Evolutionary conservation across 2,329 filamentous ascomycete species (phyloP).

Genomic region (Arthrobotrys pseudoclavata): DNA sequence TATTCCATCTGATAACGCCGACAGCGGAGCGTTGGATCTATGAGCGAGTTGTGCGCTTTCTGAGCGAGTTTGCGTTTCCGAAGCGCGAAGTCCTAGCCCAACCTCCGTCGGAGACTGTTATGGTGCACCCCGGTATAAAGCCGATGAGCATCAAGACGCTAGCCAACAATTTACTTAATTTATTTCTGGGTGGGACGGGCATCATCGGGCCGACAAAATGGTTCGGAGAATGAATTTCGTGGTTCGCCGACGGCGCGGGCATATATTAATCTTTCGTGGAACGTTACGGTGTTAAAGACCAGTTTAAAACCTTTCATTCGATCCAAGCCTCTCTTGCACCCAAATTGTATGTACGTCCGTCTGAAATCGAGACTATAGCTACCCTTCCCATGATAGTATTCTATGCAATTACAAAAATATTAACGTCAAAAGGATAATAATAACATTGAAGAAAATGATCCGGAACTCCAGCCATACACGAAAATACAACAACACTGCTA

Average conservation of each 20-base stretch:
- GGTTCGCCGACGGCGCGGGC: neutral
- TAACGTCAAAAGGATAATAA: neutral
- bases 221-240: neutral
- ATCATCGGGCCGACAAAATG: constrained; percentile 1
- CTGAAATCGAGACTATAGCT: no score
- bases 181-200: neutral
- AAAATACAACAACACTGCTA: no score
- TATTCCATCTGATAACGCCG: constrained; percentile 15
- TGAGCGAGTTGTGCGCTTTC: neutral
- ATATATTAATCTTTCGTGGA: neutral
- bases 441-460: no score
- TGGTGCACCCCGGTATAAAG: neutral
- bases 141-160: constrained; percentile 2
- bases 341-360: no score
- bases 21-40: constrained; percentile 6
- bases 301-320: neutral
- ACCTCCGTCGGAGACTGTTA: neutral
- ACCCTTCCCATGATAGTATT: no score
- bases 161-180: neutral
- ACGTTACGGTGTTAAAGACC: neutral
- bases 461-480: no score
- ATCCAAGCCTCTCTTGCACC: no score
- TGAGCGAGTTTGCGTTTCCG: constrained; percentile 11
- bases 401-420: neutral
- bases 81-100: constrained; percentile 3